Evolutionary conservation across 2,329 filamentous ascomycete genomes (phyloP).

Genomic region (Tetracladium maxilliforme): DNA sequence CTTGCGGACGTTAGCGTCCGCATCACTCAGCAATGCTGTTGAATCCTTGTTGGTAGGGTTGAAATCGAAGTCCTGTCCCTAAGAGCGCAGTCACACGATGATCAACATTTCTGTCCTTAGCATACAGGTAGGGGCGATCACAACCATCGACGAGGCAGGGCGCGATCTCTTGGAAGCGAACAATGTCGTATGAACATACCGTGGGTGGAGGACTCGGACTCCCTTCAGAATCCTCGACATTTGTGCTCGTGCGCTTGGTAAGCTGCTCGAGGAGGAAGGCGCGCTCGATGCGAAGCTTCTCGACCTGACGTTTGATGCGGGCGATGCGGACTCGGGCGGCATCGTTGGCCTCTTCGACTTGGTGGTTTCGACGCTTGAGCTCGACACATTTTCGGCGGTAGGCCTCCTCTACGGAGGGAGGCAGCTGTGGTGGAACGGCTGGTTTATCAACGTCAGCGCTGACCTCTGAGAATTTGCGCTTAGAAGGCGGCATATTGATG

Average conservation of each 20-base stretch:
- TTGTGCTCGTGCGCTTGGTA: constrained; percentile 57
- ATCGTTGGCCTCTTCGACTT: constrained; percentile 87
- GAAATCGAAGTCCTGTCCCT: too few relatives aligned
- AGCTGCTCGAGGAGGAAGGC: constrained; percentile 63
- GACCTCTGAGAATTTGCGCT: too few relatives aligned
- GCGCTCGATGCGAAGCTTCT: constrained; percentile 81
- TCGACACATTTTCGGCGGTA: constrained; percentile 96
- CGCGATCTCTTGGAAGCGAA: constrained; percentile 1
- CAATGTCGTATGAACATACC: constrained; percentile 31
- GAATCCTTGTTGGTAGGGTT: too few relatives aligned
- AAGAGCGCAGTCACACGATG: too few relatives aligned
- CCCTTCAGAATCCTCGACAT: constrained; percentile 65
- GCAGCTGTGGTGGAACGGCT: constrained; percentile 45
- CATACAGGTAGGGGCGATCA: background rate
- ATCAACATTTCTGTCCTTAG: too few relatives aligned
- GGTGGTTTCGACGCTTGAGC: constrained; percentile 77
- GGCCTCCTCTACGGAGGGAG: constrained; percentile 86
- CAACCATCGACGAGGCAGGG: constrained; percentile 2
- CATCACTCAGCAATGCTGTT: too few relatives aligned
- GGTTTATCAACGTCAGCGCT: too few relatives aligned
- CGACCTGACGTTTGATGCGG: constrained; percentile 70
- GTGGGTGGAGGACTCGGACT: constrained; percentile 70
- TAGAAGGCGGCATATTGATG: too few relatives aligned
- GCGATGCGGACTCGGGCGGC: constrained; percentile 63
- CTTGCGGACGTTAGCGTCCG: constrained; percentile 22